A percentile compares a stretch with the other conserved stretches of the same genome.
Evolutionary conservation across 768 basidiomycete genomes (phyloP).

Genomic region (Tephrocybe sp.): DNA sequence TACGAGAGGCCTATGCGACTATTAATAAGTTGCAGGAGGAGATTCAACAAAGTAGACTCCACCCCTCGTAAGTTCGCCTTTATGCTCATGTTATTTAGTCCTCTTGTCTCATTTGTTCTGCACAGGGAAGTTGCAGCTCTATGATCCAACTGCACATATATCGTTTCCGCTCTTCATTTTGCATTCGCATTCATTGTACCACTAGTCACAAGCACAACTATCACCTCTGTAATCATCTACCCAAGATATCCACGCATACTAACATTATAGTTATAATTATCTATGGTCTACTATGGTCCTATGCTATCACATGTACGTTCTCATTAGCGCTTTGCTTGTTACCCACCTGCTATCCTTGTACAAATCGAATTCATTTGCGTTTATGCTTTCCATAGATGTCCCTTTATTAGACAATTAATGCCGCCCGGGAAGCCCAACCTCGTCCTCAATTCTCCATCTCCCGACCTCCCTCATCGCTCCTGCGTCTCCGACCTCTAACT

Average conservation of each 20-base stretch:
- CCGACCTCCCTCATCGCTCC: constrained; percentile 90
- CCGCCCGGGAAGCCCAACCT: constrained; percentile 54
- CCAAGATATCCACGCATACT: neutral
- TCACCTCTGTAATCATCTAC: too few relatives aligned
- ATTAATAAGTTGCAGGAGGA: constrained; percentile 31
- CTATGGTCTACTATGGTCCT: constrained; percentile 8
- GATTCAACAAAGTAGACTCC: constrained; percentile 11
- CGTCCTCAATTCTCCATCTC: constrained; percentile 81
- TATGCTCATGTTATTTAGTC: neutral
- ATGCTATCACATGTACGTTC: neutral
- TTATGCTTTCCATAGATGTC: neutral
- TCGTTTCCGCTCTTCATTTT: neutral
- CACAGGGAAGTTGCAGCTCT: neutral
- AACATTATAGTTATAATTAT: neutral
- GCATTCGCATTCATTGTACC: constrained; percentile 12
- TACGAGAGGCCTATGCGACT: constrained; percentile 30
- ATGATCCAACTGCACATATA: neutral
- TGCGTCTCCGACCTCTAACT: constrained; percentile 69
- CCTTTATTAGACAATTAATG: constrained; percentile 36
- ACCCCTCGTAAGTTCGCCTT: constrained; percentile 8
- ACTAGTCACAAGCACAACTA: constrained; percentile 4
- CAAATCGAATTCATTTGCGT: neutral
- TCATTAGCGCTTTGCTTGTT: neutral
- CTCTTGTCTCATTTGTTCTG: neutral
- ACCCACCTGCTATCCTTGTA: neutral